Evolutionary conservation across 1,284 basidiomycete genomes (phyloP).

Genomic region (Leccinum griseonigrum): DNA sequence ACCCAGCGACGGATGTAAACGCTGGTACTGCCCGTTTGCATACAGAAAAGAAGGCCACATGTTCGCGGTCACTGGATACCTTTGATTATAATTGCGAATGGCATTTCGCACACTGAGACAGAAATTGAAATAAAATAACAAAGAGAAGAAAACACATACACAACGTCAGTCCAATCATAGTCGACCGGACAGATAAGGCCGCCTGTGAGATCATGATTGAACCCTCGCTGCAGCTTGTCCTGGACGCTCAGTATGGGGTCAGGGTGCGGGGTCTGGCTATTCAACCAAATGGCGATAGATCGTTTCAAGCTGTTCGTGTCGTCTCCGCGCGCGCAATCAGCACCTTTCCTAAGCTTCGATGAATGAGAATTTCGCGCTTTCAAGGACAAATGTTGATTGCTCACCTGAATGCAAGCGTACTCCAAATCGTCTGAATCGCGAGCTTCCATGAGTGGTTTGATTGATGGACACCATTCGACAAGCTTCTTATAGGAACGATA

Average conservation of each 20-base stretch:
- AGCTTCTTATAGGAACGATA: background rate
- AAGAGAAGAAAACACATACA: background rate
- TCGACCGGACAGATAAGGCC: conserved; percentile 27
- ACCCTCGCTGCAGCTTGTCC: conserved; percentile 15
- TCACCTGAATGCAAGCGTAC: background rate
- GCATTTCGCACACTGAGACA: background rate
- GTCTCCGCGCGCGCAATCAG: conserved; percentile 19
- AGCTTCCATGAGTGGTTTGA: background rate
- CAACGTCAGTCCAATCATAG: conserved; percentile 25
- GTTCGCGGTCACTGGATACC: background rate
- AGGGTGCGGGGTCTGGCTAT: conserved; percentile 4
- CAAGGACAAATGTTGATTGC: background rate
- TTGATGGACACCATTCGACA: background rate
- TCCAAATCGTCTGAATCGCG: background rate
- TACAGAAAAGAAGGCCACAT: background rate
- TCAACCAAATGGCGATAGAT: conserved; percentile 24
- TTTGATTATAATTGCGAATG: background rate
- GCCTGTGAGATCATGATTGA: conserved; percentile 28
- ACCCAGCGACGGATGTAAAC: background rate
- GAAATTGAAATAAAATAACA: background rate
- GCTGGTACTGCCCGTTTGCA: background rate
- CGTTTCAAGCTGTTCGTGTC: conserved; percentile 15
- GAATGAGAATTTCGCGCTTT: background rate
- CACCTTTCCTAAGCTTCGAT: conserved; percentile 13
- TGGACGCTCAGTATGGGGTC: conserved; percentile 3